Base-by-base conservation (phyloP, 1,284 basidiomycete genomes). In the Mixia osmundae region DNA sequence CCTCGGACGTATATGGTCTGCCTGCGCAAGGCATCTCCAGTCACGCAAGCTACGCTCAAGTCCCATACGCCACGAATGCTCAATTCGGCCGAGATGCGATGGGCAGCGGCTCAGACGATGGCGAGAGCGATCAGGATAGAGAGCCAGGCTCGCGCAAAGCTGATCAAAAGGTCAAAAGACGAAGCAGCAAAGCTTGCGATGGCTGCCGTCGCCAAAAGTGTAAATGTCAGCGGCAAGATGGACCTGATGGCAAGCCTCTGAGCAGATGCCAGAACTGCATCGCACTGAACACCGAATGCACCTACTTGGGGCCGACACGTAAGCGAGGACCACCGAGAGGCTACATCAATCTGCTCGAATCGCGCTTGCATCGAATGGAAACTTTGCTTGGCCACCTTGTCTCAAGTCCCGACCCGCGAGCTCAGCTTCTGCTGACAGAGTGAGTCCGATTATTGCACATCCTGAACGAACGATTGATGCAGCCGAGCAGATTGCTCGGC, bases 291-390 rank as follows among this genome's bases (percentile, higher is more conserved):
- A 22, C 46, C 66, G 72, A 68, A 30, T 82, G 77, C 51, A 82
- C 76, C 1, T 82, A 76, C 54, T 62, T 78, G 27, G 77, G 76
- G 2, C 74, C 75, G 3, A 76, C 71, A 8, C 66, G 74, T 44
- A 80, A 80, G 53, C 69, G 51, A 44, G 74, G 75, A 2, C 77
- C 77, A 6, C 77, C 77, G 10, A 79, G 78, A 50, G 79, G 79
- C 2, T 83, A 83, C 60, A 82, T 83, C 52, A 76, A 83, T 52
- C 77, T 77, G 19, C 79, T 83, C 49, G 78, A 83, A 54, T 75
- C 75, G 9, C 68, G 78, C 9, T 60, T 83, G 8, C 79, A 83
- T 49, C 76, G 82, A 50, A 76, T 76, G 27, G 79, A 83, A 53
- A 76, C 78, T 0, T 61, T 83, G 29, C 59, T 83, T 15, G 77